A percentile compares a stretch with the other conserved stretches of the same genome.
These are phyloP conservation scores for Suhomyces prunicola DNA, from an alignment of 805 yeast genomes.

Conservation along the genomic window DNA sequence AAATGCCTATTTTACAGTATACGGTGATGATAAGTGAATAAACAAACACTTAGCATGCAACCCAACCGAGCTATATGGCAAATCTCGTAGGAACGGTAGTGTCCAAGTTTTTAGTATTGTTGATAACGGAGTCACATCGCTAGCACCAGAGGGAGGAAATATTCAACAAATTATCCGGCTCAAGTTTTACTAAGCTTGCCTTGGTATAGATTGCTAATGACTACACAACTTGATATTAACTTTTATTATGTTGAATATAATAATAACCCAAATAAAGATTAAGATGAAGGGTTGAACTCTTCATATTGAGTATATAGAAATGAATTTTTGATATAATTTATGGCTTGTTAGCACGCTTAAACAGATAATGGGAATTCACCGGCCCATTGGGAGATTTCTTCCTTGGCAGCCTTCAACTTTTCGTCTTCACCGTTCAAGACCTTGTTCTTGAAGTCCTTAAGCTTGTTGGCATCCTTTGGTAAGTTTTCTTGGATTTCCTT, in stretches of 20 bases:
- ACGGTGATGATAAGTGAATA: no score
- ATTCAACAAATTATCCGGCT: no score
- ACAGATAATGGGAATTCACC: constrained; percentile 68
- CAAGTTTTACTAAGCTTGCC: no score
- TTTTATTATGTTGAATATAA: constrained; percentile 6
- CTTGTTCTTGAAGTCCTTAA: constrained; percentile 91
- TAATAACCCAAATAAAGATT: constrained; percentile 4
- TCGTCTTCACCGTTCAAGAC: constrained; percentile 70
- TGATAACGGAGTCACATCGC: no score
- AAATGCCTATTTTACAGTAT: no score
- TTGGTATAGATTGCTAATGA: no score
- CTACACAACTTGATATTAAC: background rate
- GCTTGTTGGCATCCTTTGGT: constrained; percentile 90
- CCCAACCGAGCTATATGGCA: no score
- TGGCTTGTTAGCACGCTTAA: constrained; percentile 12
- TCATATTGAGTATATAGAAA: constrained; percentile 4
- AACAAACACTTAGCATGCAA: no score
- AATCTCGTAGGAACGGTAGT: no score
- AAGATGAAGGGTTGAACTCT: constrained; percentile 5
- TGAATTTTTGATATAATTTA: constrained; percentile 3
- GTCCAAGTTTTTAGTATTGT: no score
- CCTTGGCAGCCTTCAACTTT: constrained; percentile 57
- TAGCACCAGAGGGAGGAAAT: no score
- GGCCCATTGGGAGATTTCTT: constrained; percentile 88
- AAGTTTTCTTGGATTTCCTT: constrained; percentile 69